Base-by-base conservation (phyloP, 148 eudicot species). In the Suaeda aralocaspica region DNA sequence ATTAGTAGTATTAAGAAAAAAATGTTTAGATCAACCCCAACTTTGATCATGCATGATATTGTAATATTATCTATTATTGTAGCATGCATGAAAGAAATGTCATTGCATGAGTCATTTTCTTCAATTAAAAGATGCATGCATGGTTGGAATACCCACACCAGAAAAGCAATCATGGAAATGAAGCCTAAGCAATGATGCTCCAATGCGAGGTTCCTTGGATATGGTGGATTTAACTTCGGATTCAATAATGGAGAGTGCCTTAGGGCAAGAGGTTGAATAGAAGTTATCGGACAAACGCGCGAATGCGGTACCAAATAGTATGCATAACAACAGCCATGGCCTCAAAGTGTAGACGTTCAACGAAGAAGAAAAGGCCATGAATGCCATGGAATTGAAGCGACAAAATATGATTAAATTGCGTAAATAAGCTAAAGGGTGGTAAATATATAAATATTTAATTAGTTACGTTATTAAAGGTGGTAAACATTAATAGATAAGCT, bases 61-160 rank as follows among this genome's bases (percentile, higher is more conserved):
- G 41, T n/a, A n/a, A n/a, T n/a, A n/a, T n/a, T n/a, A n/a, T n/a
- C n/a, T n/a, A n/a, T n/a, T n/a, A n/a, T n/a, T n/a, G n/a, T n/a
- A n/a, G n/a, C n/a, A n/a, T n/a, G n/a, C n/a, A n/a, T n/a, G n/a
- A n/a, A n/a, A n/a, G n/a, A n/a, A n/a, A n/a, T n/a, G n/a, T n/a
- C n/a, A n/a, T n/a, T n/a, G n/a, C n/a, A n/a, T n/a, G n/a, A n/a
- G n/a, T n/a, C n/a, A n/a, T n/a, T n/a, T n/a, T n/a, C n/a, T n/a
- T n/a, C n/a, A n/a, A n/a, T n/a, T n/a, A n/a, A n/a, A n/a, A n/a
- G n/a, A n/a, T n/a, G n/a, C n/a, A n/a, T n/a, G n/a, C 41, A 36
- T 14, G 19, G 24, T 79, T 79, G 66, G 84, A 82, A 71, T 85
- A 58, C 62, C 26, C 16, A 58, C 62, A 16, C 62, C 62, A 29